These are phyloP conservation scores for Geotrichum armillariae DNA, from an alignment of 1,139 yeast species.

Conservation along the genomic window DNA sequence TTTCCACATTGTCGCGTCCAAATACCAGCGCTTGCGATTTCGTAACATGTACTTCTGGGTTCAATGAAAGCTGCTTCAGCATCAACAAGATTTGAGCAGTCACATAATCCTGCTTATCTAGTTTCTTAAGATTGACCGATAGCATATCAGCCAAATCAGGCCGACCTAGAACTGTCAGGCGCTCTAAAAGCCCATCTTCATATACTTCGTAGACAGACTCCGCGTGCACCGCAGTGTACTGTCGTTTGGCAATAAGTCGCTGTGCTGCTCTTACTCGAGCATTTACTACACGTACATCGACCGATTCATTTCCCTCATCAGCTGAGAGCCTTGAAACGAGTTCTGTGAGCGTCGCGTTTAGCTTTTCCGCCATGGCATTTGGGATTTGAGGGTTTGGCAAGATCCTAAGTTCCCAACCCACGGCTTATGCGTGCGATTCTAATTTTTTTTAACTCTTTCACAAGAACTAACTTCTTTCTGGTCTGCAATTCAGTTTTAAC, in stretches of 20 bases:
- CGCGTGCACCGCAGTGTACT: slow-evolving; percentile 15
- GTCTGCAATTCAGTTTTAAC: too few relatives aligned
- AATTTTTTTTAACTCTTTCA: neutral
- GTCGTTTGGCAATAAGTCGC: slow-evolving; percentile 8
- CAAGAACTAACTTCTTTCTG: too few relatives aligned
- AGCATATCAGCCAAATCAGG: slow-evolving; percentile 9
- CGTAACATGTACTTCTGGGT: slow-evolving; percentile 9
- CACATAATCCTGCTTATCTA: slow-evolving; percentile 13
- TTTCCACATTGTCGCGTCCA: neutral
- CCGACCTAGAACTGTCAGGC: slow-evolving; percentile 12
- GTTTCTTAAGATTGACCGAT: neutral
- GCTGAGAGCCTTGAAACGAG: slow-evolving; percentile 6
- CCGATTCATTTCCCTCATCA: neutral
- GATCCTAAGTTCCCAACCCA: neutral
- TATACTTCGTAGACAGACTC: slow-evolving; percentile 11
- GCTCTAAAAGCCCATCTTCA: slow-evolving; percentile 10
- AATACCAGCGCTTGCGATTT: neutral
- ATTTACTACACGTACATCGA: neutral
- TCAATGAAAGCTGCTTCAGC: slow-evolving; percentile 12
- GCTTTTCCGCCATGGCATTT: slow-evolving; percentile 14
- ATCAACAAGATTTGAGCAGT: slow-evolving; percentile 15
- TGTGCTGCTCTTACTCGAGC: slow-evolving; percentile 4
- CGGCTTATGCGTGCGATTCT: neutral
- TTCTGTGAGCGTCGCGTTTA: slow-evolving; percentile 12
- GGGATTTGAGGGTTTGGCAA: neutral